phyloP scores from a whole-genome alignment of 2,329 filamentous ascomycete species.

The Hypoxylon sp. region DNA sequence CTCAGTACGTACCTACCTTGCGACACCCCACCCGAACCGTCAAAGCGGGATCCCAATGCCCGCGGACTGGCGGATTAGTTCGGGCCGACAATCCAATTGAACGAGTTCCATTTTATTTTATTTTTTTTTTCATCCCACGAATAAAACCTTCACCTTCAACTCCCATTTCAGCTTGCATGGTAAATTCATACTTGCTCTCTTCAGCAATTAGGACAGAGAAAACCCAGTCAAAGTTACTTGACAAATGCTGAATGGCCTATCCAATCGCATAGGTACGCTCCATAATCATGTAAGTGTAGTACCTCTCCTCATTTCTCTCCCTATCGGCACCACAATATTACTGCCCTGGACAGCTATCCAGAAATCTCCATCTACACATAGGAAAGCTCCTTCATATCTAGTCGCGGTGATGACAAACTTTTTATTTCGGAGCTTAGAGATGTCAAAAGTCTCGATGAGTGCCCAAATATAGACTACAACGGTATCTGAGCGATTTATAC shows the following conservation, averaged over 20 bases:
- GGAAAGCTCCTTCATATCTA: conserved; percentile 5
- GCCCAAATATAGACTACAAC: conserved; percentile 91
- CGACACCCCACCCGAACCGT: neutral
- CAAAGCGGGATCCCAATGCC: conserved; percentile 8
- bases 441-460: conserved; percentile 72
- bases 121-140: conserved; percentile 23
- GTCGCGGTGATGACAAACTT: conserved; percentile 74
- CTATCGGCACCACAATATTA: neutral
- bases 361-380: neutral
- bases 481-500: conserved; percentile 85
- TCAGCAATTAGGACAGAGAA: conserved; percentile 7
- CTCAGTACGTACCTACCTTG: neutral
- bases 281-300: conserved; percentile 34
- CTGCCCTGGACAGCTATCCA: neutral
- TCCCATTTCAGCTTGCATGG: conserved; percentile 9
- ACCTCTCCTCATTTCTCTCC: neutral
- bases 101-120: conserved; percentile 10
- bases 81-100: conserved; percentile 35
- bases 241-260: conserved; percentile 16
- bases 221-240: conserved; percentile 6
- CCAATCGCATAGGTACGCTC: conserved; percentile 3
- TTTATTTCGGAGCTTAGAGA: conserved; percentile 69
- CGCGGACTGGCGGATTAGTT: conserved; percentile 13
- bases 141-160: conserved; percentile 27
- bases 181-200: neutral